phyloP scores from a whole-genome alignment of 306 rosid genomes.

The Prunus campanulata region DNA sequence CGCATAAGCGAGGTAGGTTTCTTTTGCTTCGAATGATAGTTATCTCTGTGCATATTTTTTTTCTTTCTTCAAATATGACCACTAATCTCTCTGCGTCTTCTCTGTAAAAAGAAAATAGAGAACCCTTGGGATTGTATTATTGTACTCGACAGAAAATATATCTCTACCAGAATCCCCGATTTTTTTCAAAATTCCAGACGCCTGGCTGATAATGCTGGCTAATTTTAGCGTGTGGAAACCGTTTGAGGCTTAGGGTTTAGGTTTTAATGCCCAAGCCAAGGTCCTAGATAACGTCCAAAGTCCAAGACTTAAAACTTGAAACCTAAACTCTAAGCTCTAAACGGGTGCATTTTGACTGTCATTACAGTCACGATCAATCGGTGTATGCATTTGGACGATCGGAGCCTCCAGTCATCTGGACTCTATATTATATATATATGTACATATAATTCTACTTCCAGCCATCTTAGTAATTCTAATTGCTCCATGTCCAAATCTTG shows the following conservation, averaged over 20 bases:
- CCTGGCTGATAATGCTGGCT: too few relatives aligned
- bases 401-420: not conserved
- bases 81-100: not conserved
- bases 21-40: not conserved
- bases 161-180: not conserved
- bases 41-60: not conserved
- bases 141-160: not conserved
- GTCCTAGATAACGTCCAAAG: not conserved
- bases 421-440: not conserved
- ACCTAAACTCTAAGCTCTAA: not conserved
- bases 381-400: not conserved
- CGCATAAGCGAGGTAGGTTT: not conserved
- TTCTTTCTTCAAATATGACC: not conserved
- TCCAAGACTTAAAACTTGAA: not conserved
- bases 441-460: not conserved
- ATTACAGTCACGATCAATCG: not conserved
- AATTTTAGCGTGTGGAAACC: not conserved
- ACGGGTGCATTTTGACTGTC: not conserved
- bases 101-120: not conserved
- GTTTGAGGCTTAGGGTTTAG: not conserved
- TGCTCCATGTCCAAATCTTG: not conserved
- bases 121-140: not conserved
- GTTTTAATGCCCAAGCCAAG: not conserved
- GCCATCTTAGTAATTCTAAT: not conserved
- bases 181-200: not conserved